Conservation (phyloP, 2,329 filamentous ascomycete genomes). For the Fusarium concolor region DNA sequence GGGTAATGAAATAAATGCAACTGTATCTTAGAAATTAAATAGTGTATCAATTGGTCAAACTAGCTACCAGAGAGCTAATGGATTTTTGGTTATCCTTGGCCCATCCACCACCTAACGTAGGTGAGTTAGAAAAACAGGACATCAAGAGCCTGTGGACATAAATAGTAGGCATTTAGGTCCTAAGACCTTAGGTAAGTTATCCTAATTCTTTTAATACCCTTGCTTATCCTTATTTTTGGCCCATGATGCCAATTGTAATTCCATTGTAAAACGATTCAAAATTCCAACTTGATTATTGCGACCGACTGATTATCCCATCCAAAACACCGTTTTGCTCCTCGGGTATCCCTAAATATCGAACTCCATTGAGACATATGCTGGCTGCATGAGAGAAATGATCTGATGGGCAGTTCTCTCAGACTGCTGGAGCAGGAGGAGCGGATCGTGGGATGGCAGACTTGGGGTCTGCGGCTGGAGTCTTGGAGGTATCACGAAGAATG, state of each 20-base stretch:
- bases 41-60: slow-evolving; percentile 43
- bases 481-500: slow-evolving; percentile 24
- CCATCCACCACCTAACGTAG: too few species aligned
- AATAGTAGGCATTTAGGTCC: too few species aligned
- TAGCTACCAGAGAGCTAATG: slow-evolving; percentile 22
- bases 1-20: slow-evolving; percentile 36
- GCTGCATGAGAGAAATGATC: neutral
- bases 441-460: slow-evolving; percentile 29
- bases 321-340: slow-evolving; percentile 27
- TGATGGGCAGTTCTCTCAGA: neutral
- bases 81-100: too few species aligned
- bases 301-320: slow-evolving; percentile 1
- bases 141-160: too few species aligned
- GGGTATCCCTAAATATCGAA: slow-evolving; percentile 21
- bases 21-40: slow-evolving; percentile 48
- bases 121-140: too few species aligned
- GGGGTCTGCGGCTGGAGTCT: slow-evolving; percentile 16
- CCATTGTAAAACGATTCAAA: neutral
- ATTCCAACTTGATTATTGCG: neutral
- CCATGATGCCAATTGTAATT: too few species aligned
- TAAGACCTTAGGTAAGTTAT: too few species aligned
- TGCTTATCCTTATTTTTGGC: too few species aligned
- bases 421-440: slow-evolving; percentile 12
- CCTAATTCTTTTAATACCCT: too few species aligned
- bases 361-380: neutral